Percentiles rank a stretch among this genome's conserved stretches.
phyloP scores from a whole-genome alignment of 2,329 filamentous ascomycete species.

The Exophiala sp. region DNA sequence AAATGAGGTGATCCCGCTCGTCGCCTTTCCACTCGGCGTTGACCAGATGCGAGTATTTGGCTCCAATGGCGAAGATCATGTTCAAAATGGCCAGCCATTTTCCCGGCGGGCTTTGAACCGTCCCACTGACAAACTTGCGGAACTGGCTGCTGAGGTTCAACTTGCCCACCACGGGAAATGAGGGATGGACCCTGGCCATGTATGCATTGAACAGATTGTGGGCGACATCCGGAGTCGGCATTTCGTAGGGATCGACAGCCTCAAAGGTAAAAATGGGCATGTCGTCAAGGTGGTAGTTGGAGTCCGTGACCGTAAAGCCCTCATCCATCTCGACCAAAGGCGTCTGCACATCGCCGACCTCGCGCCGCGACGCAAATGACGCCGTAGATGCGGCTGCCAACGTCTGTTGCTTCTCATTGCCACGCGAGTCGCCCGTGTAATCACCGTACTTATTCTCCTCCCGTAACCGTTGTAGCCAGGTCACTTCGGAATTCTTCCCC shows the following conservation, averaged over 20 bases:
- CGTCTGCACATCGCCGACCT: constrained; percentile 28
- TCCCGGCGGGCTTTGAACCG: constrained; percentile 33
- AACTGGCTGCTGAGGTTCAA: constrained; percentile 40
- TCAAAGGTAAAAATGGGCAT: constrained; percentile 38
- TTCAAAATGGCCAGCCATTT: constrained; percentile 44
- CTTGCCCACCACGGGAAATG: constrained; percentile 42
- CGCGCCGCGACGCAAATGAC: constrained; percentile 20
- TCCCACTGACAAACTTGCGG: constrained; percentile 32
- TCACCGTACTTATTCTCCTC: constrained; percentile 36
- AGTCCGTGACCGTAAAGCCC: constrained; percentile 25
- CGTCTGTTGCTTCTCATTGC: constrained; percentile 11
- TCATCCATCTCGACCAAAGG: constrained; percentile 32
- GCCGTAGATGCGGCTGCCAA: constrained; percentile 11
- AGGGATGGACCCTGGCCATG: constrained; percentile 39
- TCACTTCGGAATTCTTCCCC: constrained; percentile 44
- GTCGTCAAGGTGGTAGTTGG: constrained; percentile 42
- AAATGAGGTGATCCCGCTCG: constrained; percentile 40
- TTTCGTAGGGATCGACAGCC: constrained; percentile 38
- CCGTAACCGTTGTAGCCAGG: constrained; percentile 41
- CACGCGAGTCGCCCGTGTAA: background rate
- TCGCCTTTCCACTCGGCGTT: constrained; percentile 40
- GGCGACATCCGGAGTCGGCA: constrained; percentile 39
- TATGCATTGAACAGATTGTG: constrained; percentile 41
- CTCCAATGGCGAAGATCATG: constrained; percentile 43
- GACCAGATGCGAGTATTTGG: constrained; percentile 40